phyloP scores from a whole-genome alignment of 2,329 filamentous ascomycete genomes.

The Plenodomus lindquistii region DNA sequence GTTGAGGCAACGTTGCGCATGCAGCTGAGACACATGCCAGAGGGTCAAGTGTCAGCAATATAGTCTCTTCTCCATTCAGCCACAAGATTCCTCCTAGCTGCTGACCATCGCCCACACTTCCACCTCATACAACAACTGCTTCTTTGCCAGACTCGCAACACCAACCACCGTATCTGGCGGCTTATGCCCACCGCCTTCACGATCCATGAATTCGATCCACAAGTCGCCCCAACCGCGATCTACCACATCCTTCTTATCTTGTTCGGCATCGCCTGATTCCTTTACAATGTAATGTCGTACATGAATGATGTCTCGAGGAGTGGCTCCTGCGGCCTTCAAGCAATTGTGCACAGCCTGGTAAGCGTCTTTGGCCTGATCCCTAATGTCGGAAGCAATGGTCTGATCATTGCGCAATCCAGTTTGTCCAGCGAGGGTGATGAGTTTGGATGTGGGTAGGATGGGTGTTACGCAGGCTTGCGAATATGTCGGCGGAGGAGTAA shows the following conservation, averaged over 20 bases:
- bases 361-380: slow-evolving; percentile 32
- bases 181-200: slow-evolving; percentile 35
- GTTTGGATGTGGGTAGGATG: slow-evolving; percentile 29
- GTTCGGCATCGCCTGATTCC: slow-evolving; percentile 31
- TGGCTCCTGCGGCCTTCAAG: slow-evolving; percentile 35
- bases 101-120: slow-evolving; percentile 38
- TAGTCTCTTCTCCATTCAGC: not conserved
- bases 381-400: slow-evolving; percentile 18
- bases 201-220: slow-evolving; percentile 44
- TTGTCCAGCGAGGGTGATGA: slow-evolving; percentile 41
- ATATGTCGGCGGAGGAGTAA: slow-evolving; percentile 34
- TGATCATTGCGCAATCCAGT: slow-evolving; percentile 23
- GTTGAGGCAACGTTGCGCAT: not conserved
- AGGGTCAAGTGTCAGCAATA: not conserved
- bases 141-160: slow-evolving; percentile 38
- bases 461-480: slow-evolving; percentile 37
- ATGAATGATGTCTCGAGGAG: slow-evolving; percentile 36
- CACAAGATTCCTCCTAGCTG: not conserved
- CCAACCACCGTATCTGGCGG: slow-evolving; percentile 45
- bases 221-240: slow-evolving; percentile 37
- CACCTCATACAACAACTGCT: slow-evolving; percentile 38
- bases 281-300: slow-evolving; percentile 44
- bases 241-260: slow-evolving; percentile 27
- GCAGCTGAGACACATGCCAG: not conserved
- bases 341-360: slow-evolving; percentile 32